Evolutionary conservation across 345 rosid genomes (phyloP).

Genomic region (Lumnitzera littorea): DNA sequence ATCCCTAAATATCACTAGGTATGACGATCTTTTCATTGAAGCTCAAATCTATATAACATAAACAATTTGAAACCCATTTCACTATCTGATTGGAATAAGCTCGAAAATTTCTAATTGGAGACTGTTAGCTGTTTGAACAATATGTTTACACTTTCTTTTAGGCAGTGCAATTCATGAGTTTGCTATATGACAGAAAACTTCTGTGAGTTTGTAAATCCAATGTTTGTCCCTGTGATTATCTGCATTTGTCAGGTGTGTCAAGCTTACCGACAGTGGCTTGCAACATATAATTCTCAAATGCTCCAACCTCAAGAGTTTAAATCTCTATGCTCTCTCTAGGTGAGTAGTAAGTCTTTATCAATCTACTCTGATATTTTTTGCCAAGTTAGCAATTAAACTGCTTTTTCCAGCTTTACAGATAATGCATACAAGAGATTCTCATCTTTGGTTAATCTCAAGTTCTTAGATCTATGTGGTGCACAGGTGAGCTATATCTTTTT

Average conservation of each 20-base stretch:
- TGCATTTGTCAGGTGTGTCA: conserved; percentile 56
- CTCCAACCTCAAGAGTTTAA: conserved; percentile 51
- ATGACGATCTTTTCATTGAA: conserved; percentile 8
- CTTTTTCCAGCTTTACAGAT: conserved; percentile 60
- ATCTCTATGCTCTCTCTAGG: conserved; percentile 91
- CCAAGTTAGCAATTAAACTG: conserved; percentile 9
- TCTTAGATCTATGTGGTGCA: conserved; percentile 90
- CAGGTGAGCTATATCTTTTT: conserved; percentile 39
- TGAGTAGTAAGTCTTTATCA: conserved; percentile 12
- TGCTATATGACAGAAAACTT: too few relatives aligned
- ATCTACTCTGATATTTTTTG: conserved; percentile 3
- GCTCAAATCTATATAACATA: neutral
- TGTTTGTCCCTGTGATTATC: conserved; percentile 3
- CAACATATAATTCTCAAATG: conserved; percentile 53
- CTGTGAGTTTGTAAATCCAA: too few relatives aligned
- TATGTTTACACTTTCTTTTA: too few relatives aligned
- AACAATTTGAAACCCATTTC: neutral
- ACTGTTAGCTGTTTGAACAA: too few relatives aligned
- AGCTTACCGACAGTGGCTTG: conserved; percentile 77
- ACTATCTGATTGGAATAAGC: too few relatives aligned
- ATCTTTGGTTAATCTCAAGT: conserved; percentile 41
- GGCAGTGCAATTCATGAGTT: too few relatives aligned
- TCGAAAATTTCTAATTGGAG: too few relatives aligned
- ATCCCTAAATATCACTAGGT: conserved; percentile 81
- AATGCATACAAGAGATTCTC: conserved; percentile 65